Percentiles rank a stretch among this genome's conserved stretches.
These are phyloP conservation scores for Melampsora americana DNA, from an alignment of 1,284 basidiomycete genomes.

Conservation along the genomic window DNA sequence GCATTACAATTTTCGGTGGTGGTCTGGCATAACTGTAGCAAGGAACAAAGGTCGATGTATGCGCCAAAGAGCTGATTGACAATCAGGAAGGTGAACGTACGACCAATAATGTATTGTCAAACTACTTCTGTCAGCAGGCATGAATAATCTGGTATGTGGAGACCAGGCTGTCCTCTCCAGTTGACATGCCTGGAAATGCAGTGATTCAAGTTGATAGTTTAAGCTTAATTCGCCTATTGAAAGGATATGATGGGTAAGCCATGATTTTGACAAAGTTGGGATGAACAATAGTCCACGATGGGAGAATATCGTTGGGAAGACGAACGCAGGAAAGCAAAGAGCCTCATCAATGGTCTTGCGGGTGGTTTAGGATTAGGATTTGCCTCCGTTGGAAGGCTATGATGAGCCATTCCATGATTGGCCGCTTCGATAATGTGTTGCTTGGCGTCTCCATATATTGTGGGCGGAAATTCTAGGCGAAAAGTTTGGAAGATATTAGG, in stretches of 20 bases:
- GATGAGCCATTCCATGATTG: slow-evolving; percentile 30
- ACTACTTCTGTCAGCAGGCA: slow-evolving; percentile 20
- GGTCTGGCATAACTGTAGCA: slow-evolving; percentile 34
- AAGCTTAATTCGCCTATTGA: slow-evolving; percentile 30
- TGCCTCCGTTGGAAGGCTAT: neutral
- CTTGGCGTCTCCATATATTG: slow-evolving; percentile 17
- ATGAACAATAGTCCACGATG: neutral
- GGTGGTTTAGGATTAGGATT: slow-evolving; percentile 35
- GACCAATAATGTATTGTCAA: slow-evolving; percentile 37
- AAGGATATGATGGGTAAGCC: neutral
- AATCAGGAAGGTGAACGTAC: slow-evolving; percentile 2
- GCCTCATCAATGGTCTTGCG: slow-evolving; percentile 37
- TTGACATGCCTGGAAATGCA: slow-evolving; percentile 39
- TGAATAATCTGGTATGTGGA: slow-evolving; percentile 18
- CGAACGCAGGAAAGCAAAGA: slow-evolving; percentile 43
- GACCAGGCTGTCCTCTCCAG: slow-evolving; percentile 37
- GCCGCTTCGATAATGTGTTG: slow-evolving; percentile 33
- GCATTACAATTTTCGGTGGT: neutral
- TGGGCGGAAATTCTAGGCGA: slow-evolving; percentile 22
- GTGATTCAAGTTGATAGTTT: slow-evolving; percentile 40
- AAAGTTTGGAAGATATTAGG: neutral
- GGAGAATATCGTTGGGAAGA: neutral
- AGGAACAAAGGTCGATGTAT: neutral
- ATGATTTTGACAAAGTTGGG: neutral
- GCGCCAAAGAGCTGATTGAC: neutral